phyloP scores from a whole-genome alignment of 495 filamentous ascomycete genomes.

The Xylaria venustula region DNA sequence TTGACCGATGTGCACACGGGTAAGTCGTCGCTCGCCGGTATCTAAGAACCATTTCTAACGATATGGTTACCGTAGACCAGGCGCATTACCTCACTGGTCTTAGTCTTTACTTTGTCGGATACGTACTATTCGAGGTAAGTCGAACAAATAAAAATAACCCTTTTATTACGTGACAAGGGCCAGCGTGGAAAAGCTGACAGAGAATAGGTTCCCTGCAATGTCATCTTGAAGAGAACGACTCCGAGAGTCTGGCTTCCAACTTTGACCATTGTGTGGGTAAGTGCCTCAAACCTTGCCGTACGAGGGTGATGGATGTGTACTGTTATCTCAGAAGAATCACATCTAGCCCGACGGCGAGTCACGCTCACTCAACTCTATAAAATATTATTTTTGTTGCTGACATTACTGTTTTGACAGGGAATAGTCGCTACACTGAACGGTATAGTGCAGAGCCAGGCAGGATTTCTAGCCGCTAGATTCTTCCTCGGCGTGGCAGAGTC shows the following conservation, averaged over 20 bases:
- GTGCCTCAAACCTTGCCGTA: not conserved
- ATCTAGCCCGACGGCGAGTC: too few species aligned
- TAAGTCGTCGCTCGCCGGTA: not conserved
- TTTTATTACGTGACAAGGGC: too few species aligned
- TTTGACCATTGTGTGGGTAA: constrained; percentile 35
- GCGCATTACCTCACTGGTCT: constrained; percentile 71
- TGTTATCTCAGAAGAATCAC: not conserved
- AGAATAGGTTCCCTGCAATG: constrained; percentile 64
- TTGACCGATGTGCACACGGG: constrained; percentile 62
- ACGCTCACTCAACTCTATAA: too few species aligned
- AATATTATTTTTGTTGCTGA: not conserved
- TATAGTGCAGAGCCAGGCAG: constrained; percentile 62
- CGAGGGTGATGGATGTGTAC: not conserved
- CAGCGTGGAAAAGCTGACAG: not conserved
- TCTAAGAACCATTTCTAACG: not conserved
- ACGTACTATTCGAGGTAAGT: constrained; percentile 61
- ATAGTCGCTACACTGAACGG: constrained; percentile 71
- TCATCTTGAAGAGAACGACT: constrained; percentile 69
- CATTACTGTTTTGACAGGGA: constrained; percentile 44
- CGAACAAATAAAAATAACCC: too few species aligned
- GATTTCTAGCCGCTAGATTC: constrained; percentile 63
- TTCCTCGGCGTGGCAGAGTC: constrained; percentile 57
- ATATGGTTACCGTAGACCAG: constrained; percentile 40
- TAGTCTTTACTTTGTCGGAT: constrained; percentile 75
- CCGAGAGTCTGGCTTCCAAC: constrained; percentile 58